Conservation (phyloP, 768 basidiomycete species). For the Kwoniella sp. region DNA sequence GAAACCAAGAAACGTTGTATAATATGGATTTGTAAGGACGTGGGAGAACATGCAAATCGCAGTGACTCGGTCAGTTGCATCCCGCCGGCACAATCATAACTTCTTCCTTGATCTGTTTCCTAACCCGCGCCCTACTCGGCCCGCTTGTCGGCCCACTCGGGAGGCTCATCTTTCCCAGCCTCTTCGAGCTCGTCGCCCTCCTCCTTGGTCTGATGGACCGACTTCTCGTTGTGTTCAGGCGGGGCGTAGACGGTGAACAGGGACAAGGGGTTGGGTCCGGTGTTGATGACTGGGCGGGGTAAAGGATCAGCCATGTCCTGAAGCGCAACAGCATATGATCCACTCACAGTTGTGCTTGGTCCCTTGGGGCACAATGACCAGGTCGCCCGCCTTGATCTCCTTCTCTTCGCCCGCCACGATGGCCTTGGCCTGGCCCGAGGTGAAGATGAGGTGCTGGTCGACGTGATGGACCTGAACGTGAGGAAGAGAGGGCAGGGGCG, state of each 20-base stretch:
- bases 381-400: slow-evolving; percentile 50
- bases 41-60: too few species aligned
- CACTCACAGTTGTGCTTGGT: slow-evolving; percentile 50
- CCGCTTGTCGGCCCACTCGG: slow-evolving; percentile 46
- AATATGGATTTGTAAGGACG: too few species aligned
- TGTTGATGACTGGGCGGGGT: slow-evolving; percentile 45
- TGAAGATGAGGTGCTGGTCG: slow-evolving; percentile 52
- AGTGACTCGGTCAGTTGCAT: too few species aligned
- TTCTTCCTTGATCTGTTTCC: too few species aligned
- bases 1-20: too few species aligned
- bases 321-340: too few species aligned
- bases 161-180: slow-evolving; percentile 51
- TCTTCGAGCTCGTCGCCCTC: slow-evolving; percentile 51
- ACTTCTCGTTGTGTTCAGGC: slow-evolving; percentile 47
- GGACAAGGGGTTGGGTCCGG: slow-evolving; percentile 48
- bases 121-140: background rate
- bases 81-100: too few species aligned
- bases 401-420: slow-evolving; percentile 52
- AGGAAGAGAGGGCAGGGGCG: background rate
- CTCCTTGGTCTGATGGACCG: slow-evolving; percentile 51
- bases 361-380: slow-evolving; percentile 52
- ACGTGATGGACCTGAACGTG: slow-evolving; percentile 47
- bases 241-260: slow-evolving; percentile 51
- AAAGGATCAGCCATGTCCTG: background rate
- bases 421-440: slow-evolving; percentile 49